phyloP scores from a whole-genome alignment of 352 stramenopile genomes.

The Phytophthora idaei region DNA sequence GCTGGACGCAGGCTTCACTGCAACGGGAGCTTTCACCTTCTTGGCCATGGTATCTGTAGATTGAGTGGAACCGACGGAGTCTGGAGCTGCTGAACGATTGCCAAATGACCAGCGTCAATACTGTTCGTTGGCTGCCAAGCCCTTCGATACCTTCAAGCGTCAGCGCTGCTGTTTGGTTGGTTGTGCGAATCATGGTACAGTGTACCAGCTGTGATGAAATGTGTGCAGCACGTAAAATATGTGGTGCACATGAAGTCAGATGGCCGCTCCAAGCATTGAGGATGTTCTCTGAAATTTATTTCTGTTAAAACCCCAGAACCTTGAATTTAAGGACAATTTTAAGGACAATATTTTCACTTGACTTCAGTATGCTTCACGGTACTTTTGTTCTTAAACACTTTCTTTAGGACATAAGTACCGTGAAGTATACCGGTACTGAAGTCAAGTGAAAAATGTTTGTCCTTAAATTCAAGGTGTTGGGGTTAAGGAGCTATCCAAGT shows the following conservation, averaged over 20 bases:
- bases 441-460: too few relatives aligned
- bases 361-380: too few relatives aligned
- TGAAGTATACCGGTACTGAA: too few relatives aligned
- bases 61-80: constrained; percentile 1
- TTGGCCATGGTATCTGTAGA: constrained; percentile 46
- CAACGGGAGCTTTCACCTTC: constrained; percentile 50
- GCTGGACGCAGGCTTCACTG: constrained; percentile 49
- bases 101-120: constrained; percentile 33
- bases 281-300: too few relatives aligned
- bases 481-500: too few relatives aligned
- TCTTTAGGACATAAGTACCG: too few relatives aligned
- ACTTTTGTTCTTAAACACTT: too few relatives aligned
- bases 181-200: constrained; percentile 24
- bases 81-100: constrained; percentile 32
- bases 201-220: constrained; percentile 9
- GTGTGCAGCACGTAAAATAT: background rate
- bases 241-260: constrained; percentile 7
- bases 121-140: constrained; percentile 28
- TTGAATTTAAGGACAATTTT: too few relatives aligned
- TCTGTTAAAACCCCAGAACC: too few relatives aligned
- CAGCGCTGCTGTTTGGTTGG: constrained; percentile 26
- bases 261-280: background rate
- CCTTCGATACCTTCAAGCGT: constrained; percentile 47
- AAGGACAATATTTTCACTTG: too few relatives aligned
- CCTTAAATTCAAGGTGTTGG: too few relatives aligned